Percentiles rank a stretch among this genome's conserved stretches.
These are phyloP conservation scores for Capronia epimyces DNA, from an alignment of 2,329 filamentous ascomycete genomes.

Conservation along the genomic window DNA sequence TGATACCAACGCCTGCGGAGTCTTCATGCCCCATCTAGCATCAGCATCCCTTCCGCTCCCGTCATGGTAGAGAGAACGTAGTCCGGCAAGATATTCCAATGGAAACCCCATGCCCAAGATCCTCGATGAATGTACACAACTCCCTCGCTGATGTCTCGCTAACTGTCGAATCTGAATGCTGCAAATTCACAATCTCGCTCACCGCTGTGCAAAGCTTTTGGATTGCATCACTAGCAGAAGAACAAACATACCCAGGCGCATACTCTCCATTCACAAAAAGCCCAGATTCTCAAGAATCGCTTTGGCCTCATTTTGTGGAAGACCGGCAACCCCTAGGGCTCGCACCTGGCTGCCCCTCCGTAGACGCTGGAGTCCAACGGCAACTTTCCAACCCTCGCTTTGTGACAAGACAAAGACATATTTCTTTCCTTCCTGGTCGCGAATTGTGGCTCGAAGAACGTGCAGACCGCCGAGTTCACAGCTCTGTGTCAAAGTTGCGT, in stretches of 20 bases:
- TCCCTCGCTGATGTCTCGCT: slow-evolving; percentile 25
- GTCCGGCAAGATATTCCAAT: not conserved
- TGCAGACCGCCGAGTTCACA: slow-evolving; percentile 47
- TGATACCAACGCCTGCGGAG: not conserved
- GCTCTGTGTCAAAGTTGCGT: slow-evolving; percentile 29
- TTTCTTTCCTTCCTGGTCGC: slow-evolving; percentile 56
- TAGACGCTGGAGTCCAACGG: slow-evolving; percentile 52
- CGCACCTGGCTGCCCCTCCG: slow-evolving; percentile 53
- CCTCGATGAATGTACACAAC: slow-evolving; percentile 18
- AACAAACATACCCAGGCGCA: not conserved
- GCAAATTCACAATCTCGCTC: slow-evolving; percentile 16
- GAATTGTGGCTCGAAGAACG: slow-evolving; percentile 53
- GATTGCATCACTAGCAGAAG: slow-evolving; percentile 3
- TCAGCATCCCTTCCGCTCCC: not conserved
- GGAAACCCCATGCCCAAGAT: not conserved
- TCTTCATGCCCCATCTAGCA: not conserved
- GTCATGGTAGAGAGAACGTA: not conserved
- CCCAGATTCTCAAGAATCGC: slow-evolving; percentile 38
- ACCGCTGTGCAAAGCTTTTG: slow-evolving; percentile 12
- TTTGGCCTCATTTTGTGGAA: slow-evolving; percentile 45
- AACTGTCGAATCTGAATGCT: slow-evolving; percentile 14
- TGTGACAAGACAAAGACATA: slow-evolving; percentile 58
- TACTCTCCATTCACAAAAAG: slow-evolving; percentile 32
- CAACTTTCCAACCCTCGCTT: slow-evolving; percentile 59
- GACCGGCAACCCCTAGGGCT: slow-evolving; percentile 48